phyloP scores from a whole-genome alignment of 306 rosid genomes.

The Prunus mira region DNA sequence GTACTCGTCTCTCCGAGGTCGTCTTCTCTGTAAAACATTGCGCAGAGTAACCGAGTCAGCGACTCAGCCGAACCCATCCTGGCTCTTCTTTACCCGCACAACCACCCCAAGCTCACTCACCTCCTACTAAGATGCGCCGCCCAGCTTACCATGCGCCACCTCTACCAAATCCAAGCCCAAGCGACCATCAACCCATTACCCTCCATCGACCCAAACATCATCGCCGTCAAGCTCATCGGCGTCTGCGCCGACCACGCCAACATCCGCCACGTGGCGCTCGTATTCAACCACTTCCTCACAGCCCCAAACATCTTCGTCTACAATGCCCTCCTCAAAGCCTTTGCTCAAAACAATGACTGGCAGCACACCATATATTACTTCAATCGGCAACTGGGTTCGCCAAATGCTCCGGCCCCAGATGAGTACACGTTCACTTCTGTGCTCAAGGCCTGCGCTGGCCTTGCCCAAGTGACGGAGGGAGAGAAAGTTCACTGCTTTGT shows the following conservation, averaged over 20 bases:
- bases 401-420: constrained; percentile 35
- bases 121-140: constrained; percentile 29
- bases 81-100: constrained; percentile 34
- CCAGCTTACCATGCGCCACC: constrained; percentile 37
- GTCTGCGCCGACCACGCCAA: constrained; percentile 26
- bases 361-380: constrained; percentile 23
- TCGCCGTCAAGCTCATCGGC: constrained; percentile 42
- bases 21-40: not conserved
- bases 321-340: constrained; percentile 48
- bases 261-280: constrained; percentile 22
- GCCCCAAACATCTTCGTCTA: constrained; percentile 31
- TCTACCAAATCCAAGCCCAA: constrained; percentile 40
- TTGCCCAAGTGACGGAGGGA: constrained; percentile 30
- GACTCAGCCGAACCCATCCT: constrained; percentile 5
- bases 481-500: constrained; percentile 36
- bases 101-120: constrained; percentile 38
- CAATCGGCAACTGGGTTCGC: constrained; percentile 18
- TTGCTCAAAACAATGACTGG: constrained; percentile 43
- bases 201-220: constrained; percentile 37
- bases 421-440: constrained; percentile 47
- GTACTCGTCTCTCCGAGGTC: not conserved
- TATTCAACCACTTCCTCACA: constrained; percentile 29
- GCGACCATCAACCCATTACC: constrained; percentile 27
- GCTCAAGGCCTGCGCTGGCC: constrained; percentile 48
- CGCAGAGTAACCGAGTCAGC: not conserved